Percentiles rank a stretch among this genome's conserved stretches.
phyloP scores from a whole-genome alignment of 2,329 filamentous ascomycete genomes.

The Ophiocordyceps camponoti-saundersi region DNA sequence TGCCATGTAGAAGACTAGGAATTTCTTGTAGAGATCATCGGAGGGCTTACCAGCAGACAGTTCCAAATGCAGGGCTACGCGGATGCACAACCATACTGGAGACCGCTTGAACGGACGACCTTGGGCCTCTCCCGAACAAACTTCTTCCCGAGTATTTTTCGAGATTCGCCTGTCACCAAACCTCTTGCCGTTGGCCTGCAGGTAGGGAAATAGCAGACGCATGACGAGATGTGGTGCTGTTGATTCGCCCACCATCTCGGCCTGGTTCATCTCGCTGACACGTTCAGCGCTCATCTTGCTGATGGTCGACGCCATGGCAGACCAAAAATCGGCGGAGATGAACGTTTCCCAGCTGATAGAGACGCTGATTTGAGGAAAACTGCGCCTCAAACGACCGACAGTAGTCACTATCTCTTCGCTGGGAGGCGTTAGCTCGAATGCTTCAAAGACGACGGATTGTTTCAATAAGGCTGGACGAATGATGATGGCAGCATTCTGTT shows the following conservation, averaged over 20 bases:
- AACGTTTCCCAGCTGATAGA: slow-evolving; percentile 1
- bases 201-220: slow-evolving; percentile 22
- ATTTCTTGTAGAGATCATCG: slow-evolving; percentile 28
- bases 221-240: slow-evolving; percentile 22
- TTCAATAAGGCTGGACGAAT: slow-evolving; percentile 5
- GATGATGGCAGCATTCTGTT: slow-evolving; percentile 19
- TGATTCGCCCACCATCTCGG: background rate
- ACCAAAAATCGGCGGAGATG: background rate
- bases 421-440: slow-evolving; percentile 16
- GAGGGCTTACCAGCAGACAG: background rate
- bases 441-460: slow-evolving; percentile 9
- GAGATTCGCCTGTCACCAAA: slow-evolving; percentile 12
- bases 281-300: slow-evolving; percentile 12
- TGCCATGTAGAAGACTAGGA: slow-evolving; percentile 29
- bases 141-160: slow-evolving; percentile 36
- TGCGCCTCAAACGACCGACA: slow-evolving; percentile 11
- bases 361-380: slow-evolving; percentile 7
- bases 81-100: slow-evolving; percentile 3
- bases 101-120: slow-evolving; percentile 1
- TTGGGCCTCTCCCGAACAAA: background rate
- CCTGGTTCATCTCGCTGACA: background rate
- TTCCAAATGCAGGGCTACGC: slow-evolving; percentile 2
- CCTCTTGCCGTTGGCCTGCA: slow-evolving; percentile 17
- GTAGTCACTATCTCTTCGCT: slow-evolving; percentile 11
- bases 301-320: slow-evolving; percentile 3